phyloP scores from a whole-genome alignment of 2,329 filamentous ascomycete genomes.

The Hypoxylon sp. region DNA sequence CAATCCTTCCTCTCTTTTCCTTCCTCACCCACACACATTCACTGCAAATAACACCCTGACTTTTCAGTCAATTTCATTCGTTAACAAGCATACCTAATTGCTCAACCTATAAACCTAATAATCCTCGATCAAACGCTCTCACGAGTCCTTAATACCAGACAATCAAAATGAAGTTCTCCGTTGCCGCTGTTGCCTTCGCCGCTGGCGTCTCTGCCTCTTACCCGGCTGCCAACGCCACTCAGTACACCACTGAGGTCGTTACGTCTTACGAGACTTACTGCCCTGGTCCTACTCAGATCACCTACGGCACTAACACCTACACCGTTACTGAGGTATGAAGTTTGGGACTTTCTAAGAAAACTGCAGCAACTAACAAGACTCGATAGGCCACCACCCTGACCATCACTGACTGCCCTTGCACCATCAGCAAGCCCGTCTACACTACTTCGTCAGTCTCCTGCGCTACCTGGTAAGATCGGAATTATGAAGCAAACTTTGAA shows the following conservation, averaged over 20 bases:
- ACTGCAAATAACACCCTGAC: conserved; percentile 63
- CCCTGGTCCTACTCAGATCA: conserved; percentile 75
- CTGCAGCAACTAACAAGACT: conserved; percentile 51
- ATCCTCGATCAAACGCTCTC: conserved; percentile 53
- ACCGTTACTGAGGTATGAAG: conserved; percentile 73
- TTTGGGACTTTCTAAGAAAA: conserved; percentile 3
- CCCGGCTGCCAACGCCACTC: conserved; percentile 61
- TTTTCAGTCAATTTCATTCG: conserved; percentile 73
- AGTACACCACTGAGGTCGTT: conserved; percentile 77
- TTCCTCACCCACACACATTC: conserved; percentile 67
- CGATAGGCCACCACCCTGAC: conserved; percentile 76
- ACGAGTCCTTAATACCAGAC: conserved; percentile 60
- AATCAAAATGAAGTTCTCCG: conserved; percentile 76
- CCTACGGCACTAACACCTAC: conserved; percentile 76
- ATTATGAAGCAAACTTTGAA: conserved; percentile 5
- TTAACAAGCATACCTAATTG: conserved; percentile 59
- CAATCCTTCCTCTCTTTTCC: conserved; percentile 54
- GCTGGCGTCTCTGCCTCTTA: conserved; percentile 58
- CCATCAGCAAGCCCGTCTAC: conserved; percentile 71
- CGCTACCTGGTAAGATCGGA: conserved; percentile 50
- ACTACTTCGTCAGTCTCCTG: conserved; percentile 64
- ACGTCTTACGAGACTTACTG: conserved; percentile 80
- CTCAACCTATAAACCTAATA: conserved; percentile 51
- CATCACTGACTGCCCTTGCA: conserved; percentile 81
- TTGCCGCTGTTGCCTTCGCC: conserved; percentile 67